phyloP scores from a whole-genome alignment of 202 grass and related monocot genomes.

The Thinopyrum obtusiflorum region DNA sequence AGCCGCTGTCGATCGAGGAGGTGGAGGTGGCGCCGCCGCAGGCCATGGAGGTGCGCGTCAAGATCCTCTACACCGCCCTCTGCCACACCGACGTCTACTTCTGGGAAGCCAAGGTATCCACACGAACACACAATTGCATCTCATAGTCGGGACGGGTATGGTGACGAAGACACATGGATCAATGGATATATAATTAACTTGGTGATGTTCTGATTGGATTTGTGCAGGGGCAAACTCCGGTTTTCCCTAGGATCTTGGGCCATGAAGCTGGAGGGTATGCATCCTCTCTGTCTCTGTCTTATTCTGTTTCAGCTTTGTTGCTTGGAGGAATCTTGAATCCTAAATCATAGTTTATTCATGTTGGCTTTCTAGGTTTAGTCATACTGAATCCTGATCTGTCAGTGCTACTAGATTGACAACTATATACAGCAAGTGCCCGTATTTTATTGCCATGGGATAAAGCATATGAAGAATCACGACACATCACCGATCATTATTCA shows the following conservation, averaged over 20 bases:
- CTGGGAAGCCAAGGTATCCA: constrained; percentile 25
- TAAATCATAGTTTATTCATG: background rate
- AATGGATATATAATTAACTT: background rate
- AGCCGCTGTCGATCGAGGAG: constrained; percentile 70
- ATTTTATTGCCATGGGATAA: constrained; percentile 12
- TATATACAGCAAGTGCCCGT: constrained; percentile 11
- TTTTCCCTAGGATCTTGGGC: constrained; percentile 82
- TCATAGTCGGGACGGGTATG: background rate
- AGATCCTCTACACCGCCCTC: constrained; percentile 75
- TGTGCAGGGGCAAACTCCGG: constrained; percentile 67
- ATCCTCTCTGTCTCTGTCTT: background rate
- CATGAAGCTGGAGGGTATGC: constrained; percentile 85
- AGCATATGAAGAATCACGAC: constrained; percentile 2
- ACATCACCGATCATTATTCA: background rate
- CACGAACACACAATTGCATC: background rate
- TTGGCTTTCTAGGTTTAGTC: background rate
- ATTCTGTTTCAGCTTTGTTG: background rate
- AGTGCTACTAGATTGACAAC: background rate
- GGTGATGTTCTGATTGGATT: background rate
- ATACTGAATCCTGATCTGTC: background rate
- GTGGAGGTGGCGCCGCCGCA: constrained; percentile 88
- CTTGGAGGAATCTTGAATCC: background rate
- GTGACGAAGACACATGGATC: too few species aligned
- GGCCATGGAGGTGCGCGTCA: constrained; percentile 75
- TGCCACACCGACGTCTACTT: constrained; percentile 86